Evolutionary conservation across 371 early-diverging fungal genomes (phyloP).

Genomic region (Gilbertella persicaria): DNA sequence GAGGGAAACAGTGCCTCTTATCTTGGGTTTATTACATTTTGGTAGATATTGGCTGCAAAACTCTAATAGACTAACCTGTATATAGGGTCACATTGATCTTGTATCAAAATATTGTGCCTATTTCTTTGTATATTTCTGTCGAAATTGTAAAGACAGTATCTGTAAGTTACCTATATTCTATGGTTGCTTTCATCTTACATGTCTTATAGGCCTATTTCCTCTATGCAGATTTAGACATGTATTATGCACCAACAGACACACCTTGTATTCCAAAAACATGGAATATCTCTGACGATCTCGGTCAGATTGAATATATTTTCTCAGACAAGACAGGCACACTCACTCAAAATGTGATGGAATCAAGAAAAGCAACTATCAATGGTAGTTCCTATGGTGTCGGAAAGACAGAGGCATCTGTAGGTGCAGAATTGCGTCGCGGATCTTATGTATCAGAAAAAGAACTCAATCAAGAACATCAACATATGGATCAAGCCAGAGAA

Average conservation of each 20-base stretch:
- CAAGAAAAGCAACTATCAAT: conserved; percentile 78
- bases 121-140: conserved; percentile 94
- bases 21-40: conserved; percentile 51
- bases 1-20: conserved; percentile 32
- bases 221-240: conserved; percentile 84
- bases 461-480: conserved; percentile 6
- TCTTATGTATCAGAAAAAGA: conserved; percentile 19
- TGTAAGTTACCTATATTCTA: conserved; percentile 23
- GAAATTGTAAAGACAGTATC: conserved; percentile 83
- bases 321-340: conserved; percentile 92
- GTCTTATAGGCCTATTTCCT: conserved; percentile 70
- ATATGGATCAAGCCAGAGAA: conserved; percentile 27
- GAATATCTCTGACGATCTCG: conserved; percentile 82
- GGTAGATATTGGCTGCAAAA: conserved; percentile 23
- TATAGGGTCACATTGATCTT: conserved; percentile 48
- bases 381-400: conserved; percentile 78
- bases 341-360: conserved; percentile 81
- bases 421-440: conserved; percentile 46
- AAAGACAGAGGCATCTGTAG: conserved; percentile 37
- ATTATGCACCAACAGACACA: conserved; percentile 73
- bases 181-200: neutral
- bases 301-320: conserved; percentile 94
- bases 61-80: neutral
- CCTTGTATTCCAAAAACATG: conserved; percentile 87
- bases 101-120: conserved; percentile 68